A percentile compares a stretch with the other conserved stretches of the same genome.
Conservation (phyloP, 495 filamentous ascomycete genomes). For the Thermochaetoides thermophila region DNA sequence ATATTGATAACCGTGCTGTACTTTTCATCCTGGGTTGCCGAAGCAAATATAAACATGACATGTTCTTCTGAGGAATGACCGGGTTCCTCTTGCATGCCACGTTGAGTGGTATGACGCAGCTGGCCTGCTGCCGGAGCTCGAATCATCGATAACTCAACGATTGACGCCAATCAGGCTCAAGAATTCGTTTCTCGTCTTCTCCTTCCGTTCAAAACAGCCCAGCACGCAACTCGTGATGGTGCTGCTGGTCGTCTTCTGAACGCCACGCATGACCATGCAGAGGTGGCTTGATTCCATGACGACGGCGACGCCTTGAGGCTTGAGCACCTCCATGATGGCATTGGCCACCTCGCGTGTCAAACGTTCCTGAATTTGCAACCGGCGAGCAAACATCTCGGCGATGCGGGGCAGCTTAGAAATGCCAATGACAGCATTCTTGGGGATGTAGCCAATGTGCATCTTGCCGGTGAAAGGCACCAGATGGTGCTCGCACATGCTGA, state of each 20-base stretch:
- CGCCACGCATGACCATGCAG: slow-evolving; percentile 97
- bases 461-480: slow-evolving; percentile 93
- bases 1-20: not conserved
- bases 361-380: slow-evolving; percentile 89
- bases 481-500: slow-evolving; percentile 93
- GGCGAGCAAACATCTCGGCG: slow-evolving; percentile 89
- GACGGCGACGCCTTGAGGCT: slow-evolving; percentile 89
- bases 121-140: too few species aligned
- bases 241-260: slow-evolving; percentile 72
- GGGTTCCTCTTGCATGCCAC: too few species aligned
- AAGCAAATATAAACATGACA: too few species aligned
- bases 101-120: too few species aligned
- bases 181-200: slow-evolving; percentile 91
- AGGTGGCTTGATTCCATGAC: slow-evolving; percentile 95
- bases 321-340: slow-evolving; percentile 79
- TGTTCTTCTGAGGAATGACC: too few species aligned
- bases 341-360: slow-evolving; percentile 93
- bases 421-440: slow-evolving; percentile 69
- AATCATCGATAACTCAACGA: too few species aligned
- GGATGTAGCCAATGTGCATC: slow-evolving; percentile 99
- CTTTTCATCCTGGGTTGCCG: too few species aligned
- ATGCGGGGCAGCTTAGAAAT: slow-evolving; percentile 91
- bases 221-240: slow-evolving; percentile 95
- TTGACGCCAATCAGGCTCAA: slow-evolving; percentile 59
- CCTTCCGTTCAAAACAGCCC: slow-evolving; percentile 80